These are phyloP conservation scores for Aspergillus fijiensis DNA, from an alignment of 2,329 filamentous ascomycete genomes.

Conservation along the genomic window DNA sequence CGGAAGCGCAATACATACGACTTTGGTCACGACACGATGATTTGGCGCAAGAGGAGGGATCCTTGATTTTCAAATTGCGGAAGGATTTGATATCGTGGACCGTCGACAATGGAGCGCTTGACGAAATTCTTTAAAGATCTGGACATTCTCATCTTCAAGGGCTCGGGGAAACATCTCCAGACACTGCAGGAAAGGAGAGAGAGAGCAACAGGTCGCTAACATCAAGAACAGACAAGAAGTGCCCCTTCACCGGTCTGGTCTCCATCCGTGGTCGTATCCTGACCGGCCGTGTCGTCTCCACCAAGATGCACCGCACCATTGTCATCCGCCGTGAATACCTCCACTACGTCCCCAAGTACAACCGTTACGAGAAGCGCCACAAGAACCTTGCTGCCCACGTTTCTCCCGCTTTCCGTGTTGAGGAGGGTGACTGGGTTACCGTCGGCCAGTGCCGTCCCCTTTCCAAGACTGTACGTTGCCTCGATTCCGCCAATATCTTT, in stretches of 20 bases:
- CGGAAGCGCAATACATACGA: not conserved
- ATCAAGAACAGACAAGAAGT: slow-evolving; percentile 87
- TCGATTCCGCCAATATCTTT: not conserved
- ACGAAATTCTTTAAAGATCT: not conserved
- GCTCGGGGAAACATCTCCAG: slow-evolving; percentile 7
- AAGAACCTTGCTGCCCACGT: slow-evolving; percentile 99
- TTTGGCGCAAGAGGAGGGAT: not conserved
- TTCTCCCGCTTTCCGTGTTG: slow-evolving; percentile 99
- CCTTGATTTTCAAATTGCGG: not conserved
- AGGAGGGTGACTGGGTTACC: slow-evolving; percentile 98
- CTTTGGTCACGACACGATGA: not conserved
- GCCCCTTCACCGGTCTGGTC: slow-evolving; percentile 98
- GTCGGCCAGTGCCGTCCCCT: slow-evolving; percentile 99
- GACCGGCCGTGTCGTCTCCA: slow-evolving; percentile 97
- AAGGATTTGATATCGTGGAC: not conserved
- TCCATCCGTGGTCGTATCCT: slow-evolving; percentile 99
- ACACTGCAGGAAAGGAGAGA: slow-evolving; percentile 2
- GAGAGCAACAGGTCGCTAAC: slow-evolving; percentile 27
- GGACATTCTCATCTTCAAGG: slow-evolving; percentile 18
- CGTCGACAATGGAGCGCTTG: not conserved
- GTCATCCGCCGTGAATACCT: slow-evolving; percentile 99
- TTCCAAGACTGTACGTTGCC: slow-evolving; percentile 90
- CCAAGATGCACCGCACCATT: slow-evolving; percentile 99
- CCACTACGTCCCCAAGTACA: slow-evolving; percentile 99
- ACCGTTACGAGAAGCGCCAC: slow-evolving; percentile 99